Evolutionary conservation across 495 filamentous ascomycete genomes (phyloP), one percentile per base, ranked within the genome.

Genomic region (Lepraria neglecta): DNA sequence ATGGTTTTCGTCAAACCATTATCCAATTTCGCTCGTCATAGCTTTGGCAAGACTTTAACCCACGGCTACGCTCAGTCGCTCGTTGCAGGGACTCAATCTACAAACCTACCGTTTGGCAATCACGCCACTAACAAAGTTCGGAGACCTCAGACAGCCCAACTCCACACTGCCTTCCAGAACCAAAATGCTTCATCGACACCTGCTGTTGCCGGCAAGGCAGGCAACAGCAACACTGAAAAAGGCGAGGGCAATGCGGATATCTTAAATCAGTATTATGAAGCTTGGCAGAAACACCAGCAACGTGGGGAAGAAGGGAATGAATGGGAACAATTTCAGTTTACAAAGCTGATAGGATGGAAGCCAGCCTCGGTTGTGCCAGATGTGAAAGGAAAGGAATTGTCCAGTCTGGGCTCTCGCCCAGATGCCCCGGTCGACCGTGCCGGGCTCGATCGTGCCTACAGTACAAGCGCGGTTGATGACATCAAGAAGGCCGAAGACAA

Each of bases 21-120:
- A 67, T 83, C 91, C 78, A 89, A 91, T 76, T 86, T 97, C 82
- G 90, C 95, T 83, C 94, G 95, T 76, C 90, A 92, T 78, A 92
- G 89, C 85, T 87, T 96, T 71, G 83, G 88, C 67, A 97, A 97
- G 82, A 88, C 90, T 73, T 87, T 97, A 74, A 92, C 90, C 72
- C 90, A 96, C 82, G 92, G 92, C 76, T 97, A 95, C 81, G 90
- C 91, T 73, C 92, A 97, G 73, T 95, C 92, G 65, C 86, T 98
- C 76, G 92, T 97, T 74, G 94, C 94, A 65, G 92, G 90, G 59
- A 90, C 91, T 53, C 92, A 97, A 69, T 86, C 87, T 56, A 79
- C 84, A 55, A 72, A 86, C 61, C 78, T 79, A 64, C 71, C 73
- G 19, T 73, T 86, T 66, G 73, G 75, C 53, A 75, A 74, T 56